Conservation (phyloP, 2,329 filamentous ascomycete species). For the Clarireedia paspali region DNA sequence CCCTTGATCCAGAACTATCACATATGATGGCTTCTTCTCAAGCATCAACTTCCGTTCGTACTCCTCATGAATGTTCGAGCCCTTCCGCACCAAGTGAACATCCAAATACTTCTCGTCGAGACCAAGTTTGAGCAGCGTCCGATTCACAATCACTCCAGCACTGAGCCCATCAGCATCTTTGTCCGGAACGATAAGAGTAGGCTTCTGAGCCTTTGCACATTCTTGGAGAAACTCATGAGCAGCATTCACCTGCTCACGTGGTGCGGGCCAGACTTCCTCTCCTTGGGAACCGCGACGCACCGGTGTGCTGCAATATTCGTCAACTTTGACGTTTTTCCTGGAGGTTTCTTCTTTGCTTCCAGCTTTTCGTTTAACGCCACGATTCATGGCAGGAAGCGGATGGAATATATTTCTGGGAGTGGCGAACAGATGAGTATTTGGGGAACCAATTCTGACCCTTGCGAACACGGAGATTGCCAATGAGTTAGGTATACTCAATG, state of each 20-base stretch:
- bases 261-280: slow-evolving; percentile 52
- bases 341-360: not conserved
- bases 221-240: slow-evolving; percentile 50
- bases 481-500: not conserved
- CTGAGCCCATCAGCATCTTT: slow-evolving; percentile 62
- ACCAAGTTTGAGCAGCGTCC: slow-evolving; percentile 51
- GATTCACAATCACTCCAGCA: slow-evolving; percentile 54
- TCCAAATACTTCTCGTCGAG: slow-evolving; percentile 44
- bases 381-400: not conserved
- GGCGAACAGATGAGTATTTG: not conserved
- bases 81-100: slow-evolving; percentile 53
- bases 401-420: not conserved
- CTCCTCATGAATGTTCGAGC: slow-evolving; percentile 48
- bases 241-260: slow-evolving; percentile 43
- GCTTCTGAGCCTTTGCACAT: slow-evolving; percentile 44
- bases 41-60: slow-evolving; percentile 44
- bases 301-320: slow-evolving; percentile 20
- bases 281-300: slow-evolving; percentile 12
- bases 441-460: not conserved
- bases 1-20: slow-evolving; percentile 61
- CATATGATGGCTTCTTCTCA: slow-evolving; percentile 41
- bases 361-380: slow-evolving; percentile 18
- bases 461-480: not conserved
- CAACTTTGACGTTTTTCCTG: slow-evolving; percentile 16
- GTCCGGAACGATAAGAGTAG: slow-evolving; percentile 56